Evolutionary conservation across 1,139 yeast genomes (phyloP), one percentile per base, ranked within the genome.

Genomic region (Pichia sp.): DNA sequence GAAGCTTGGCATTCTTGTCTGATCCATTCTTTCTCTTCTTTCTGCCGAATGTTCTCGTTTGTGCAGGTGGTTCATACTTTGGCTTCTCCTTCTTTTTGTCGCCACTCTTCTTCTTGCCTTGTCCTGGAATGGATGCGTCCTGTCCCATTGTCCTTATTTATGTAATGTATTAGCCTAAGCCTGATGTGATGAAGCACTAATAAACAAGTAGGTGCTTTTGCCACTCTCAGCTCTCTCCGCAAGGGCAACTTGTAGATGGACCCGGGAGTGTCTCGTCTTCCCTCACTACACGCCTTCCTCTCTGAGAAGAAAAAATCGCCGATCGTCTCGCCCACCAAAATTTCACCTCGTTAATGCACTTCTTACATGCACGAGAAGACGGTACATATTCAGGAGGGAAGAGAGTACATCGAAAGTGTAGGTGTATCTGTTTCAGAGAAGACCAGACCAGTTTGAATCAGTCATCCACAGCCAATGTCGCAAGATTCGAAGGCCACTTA

Each of bases 21-120:
- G 96, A 96, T 10, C 97, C 97, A 75, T 84, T 86, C 47, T 55
- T 57, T 77, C 95, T 84, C 76, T 86, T 87, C 78, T 87, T 89
- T 74, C 86, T 88, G 59, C 96, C 96, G 66, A 89, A 87, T 64
- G 92, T 84, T 47, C 61, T 60, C 16, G 97, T 86, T 71, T 93
- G 96, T 59, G 93, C 98, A 26, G 99, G 99, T 43, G 99, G 99
- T 72, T 95, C 99, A 72, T 92, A 93, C 75, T 90, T 90, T 65
- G 97, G 97, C 71, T 86, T 87, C 61, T 86, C 89, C 62, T 85
- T 83, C 80, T 89, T 86, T 71, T 75, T 67, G 59, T 68, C 69
- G 42, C 58, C 63, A 47, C 62, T 61, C 51, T 64, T 67, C 62
- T 61, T 64, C 47, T 60, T 64, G 52, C 53, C 55, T 55, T 63